Base-by-base conservation (phyloP, 352 stramenopile genomes). In the Thraustochytrium sp. region DNA sequence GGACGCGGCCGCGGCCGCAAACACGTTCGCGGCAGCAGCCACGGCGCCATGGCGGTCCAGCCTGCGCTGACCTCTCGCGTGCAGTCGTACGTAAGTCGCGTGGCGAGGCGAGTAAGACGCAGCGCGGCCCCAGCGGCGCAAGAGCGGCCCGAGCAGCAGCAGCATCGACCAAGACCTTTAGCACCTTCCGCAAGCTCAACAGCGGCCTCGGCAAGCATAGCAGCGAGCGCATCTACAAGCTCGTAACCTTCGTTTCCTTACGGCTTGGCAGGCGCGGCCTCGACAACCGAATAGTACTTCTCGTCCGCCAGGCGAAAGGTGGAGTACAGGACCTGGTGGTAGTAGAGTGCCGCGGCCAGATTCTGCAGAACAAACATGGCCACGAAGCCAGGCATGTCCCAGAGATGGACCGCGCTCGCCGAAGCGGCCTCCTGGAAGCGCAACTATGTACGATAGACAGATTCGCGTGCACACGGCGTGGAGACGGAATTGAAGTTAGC, bases 291-390 rank as follows among this genome's bases (percentile, higher is more conserved):
- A 31, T 80, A 80, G 53, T 80, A 80, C 53, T 80, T 80, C 76
- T 80, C 68, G 49, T 80, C 68, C 23, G 68, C 68, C 3, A 80
- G 68, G 8, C 68, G 68, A 34, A 80, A 80, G 46, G 68, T 80
- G 8, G 68, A 80, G 31, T 63, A 63, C 51, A 80, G 38, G 18
- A 80, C 68, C 51, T 80, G 68, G 42, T 80, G 68, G 46, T 80
- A 80, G 53, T 80, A 80, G 9, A 80, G 4, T 5, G 68, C 68
- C 2, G 68, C 48, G 46, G 23, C 40, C 18, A 80, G 68, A 26
- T 80, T 80, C 40, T 80, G 68, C 1, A 80, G 8, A 8, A 80
- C 68, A 44, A 80, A 80, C 0, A 63, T n/a, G 38, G 38, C 68
- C 53, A 55, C 48, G 42, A 80, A 80, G 26, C 68, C 68, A 9